These are phyloP conservation scores for Dactylis glomerata DNA, from an alignment of 176 grass and related monocot species.

Conservation along the genomic window DNA sequence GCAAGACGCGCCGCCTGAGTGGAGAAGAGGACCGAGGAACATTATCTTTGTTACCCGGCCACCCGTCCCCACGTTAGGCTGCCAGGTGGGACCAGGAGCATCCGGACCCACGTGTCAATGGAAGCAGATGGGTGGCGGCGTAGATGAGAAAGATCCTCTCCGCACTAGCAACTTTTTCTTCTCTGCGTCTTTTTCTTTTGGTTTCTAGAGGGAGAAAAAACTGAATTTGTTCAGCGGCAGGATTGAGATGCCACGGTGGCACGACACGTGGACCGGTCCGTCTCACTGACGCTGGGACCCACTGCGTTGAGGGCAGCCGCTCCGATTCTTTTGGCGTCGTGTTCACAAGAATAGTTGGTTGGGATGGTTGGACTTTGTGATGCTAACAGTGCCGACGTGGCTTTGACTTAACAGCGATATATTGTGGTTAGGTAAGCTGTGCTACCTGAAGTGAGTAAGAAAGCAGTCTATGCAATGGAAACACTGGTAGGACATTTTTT, in stretches of 20 bases:
- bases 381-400: conserved; percentile 17
- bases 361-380: conserved; percentile 12
- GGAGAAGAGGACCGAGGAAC: not conserved
- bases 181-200: not conserved
- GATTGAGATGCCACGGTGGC: not conserved
- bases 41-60: no score
- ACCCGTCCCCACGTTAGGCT: no score
- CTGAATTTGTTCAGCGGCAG: not conserved
- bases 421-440: not conserved
- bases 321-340: not conserved
- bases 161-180: not conserved
- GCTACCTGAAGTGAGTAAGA: not conserved
- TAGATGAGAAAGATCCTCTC: not conserved
- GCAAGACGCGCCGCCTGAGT: not conserved
- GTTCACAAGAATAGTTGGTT: not conserved
- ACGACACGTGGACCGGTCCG: not conserved
- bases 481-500: not conserved
- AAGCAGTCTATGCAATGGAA: not conserved
- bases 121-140: accelerated
- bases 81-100: no score
- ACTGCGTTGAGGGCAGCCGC: not conserved
- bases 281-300: not conserved
- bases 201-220: not conserved
- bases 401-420: not conserved
- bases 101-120: not conserved